Evolutionary conservation across 306 rosid species (phyloP), one percentile per base, ranked within the genome.

Genomic region (Lotus japonicus): DNA sequence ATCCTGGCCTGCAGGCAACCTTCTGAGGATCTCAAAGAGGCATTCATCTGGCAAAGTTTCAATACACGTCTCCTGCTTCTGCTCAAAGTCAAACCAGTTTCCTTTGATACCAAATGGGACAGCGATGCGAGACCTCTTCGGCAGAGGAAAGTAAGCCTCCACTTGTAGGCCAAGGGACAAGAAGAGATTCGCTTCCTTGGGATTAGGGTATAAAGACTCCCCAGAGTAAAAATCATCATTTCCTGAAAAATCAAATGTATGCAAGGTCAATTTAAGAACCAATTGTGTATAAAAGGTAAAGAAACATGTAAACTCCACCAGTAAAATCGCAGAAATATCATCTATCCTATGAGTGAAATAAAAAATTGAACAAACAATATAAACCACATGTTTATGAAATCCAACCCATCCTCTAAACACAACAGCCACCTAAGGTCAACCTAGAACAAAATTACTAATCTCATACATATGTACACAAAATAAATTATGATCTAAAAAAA

Each of bases 21-120:
- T 83, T 68, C 94, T 88, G 66, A 95, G 86, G 80, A 95, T 87
- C 84, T 95, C 99, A 48, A 95, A 87, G 51, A 95, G 87, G 77
- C 99, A 95, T 23, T 91, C 99, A 65, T 95, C 97, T 0, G 97
- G 99, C 58, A 95, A 74, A 73, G 83, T 68, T 65, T 88, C 95
- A 8, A 95, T 83, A 12, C 96, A 85, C 59, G 81, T 79, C 68
- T 83, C 69, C 76, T 39, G 82, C 86, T 90, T 88, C 85, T 64
- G 73, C 77, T 78, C 82, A 67, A 87, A 43, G 75, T 78, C 82
- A 67, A 87, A 43, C 76, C 61, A 71, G 43, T 71, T 86, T 80
- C 82, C 85, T 26, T 59, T 31, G 83, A 84, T 64, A 48, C 84
- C 78, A 73, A 90, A 75, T 0, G 97, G 85, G 68, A 82, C 75